These are phyloP conservation scores for Neopestalotiopsis sp. DNA, from an alignment of 2,329 filamentous ascomycete genomes.

Conservation along the genomic window DNA sequence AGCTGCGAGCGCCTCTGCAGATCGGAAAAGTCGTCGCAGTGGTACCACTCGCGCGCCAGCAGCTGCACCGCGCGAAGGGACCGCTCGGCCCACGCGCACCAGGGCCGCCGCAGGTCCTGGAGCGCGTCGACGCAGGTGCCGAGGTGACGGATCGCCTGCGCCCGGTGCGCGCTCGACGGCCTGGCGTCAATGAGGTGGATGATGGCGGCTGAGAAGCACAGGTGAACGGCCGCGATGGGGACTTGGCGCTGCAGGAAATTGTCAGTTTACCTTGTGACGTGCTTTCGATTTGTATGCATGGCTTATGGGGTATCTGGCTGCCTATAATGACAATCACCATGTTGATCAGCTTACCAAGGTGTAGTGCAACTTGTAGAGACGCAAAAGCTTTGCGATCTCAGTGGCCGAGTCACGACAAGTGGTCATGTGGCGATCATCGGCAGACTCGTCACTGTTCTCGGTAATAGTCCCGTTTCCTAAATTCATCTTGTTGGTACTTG, in stretches of 20 bases:
- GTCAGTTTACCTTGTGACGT: background rate
- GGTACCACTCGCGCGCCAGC: conserved; percentile 4
- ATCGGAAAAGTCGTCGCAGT: background rate
- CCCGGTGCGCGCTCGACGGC: background rate
- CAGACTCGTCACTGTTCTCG: background rate
- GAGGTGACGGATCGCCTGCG: background rate
- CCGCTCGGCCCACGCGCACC: background rate
- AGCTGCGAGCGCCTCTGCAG: background rate
- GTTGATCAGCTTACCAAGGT: background rate
- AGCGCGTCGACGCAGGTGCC: background rate
- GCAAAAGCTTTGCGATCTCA: background rate
- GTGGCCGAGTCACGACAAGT: background rate
- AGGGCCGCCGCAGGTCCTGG: background rate
- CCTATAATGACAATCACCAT: too few relatives aligned
- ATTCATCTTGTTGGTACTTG: background rate
- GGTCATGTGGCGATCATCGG: background rate
- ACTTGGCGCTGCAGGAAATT: background rate
- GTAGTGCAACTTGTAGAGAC: background rate
- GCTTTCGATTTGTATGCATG: too few relatives aligned
- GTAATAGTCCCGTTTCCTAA: background rate
- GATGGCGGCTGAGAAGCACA: background rate
- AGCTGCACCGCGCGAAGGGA: background rate
- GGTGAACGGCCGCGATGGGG: background rate
- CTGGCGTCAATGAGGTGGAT: conserved; percentile 1
- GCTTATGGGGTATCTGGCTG: too few relatives aligned